Evolutionary conservation across 345 rosid species (phyloP), one percentile per base, ranked within the genome.

Genomic region (Brassica napus): DNA sequence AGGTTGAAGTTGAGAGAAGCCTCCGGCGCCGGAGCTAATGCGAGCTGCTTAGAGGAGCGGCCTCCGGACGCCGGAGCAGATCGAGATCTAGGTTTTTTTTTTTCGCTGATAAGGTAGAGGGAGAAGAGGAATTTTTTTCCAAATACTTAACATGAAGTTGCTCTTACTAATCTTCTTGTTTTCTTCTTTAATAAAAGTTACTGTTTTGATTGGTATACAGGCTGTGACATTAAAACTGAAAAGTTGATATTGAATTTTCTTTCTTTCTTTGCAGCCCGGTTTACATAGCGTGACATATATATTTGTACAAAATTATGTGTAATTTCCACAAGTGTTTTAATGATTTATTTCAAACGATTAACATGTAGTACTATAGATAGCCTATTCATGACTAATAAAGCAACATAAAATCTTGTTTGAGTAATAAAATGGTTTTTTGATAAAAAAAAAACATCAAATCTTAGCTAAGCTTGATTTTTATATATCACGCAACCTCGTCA

Each of bases 311-410:
- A 26, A 26, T 15, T 26, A 2, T 28, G 62, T 37, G 3, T 55
- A 3, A 14, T 26, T 10, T 75, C 12, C 68, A 65, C 60, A 37
- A 28, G 30, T 70, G 44, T 63, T 26, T 16, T 24, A 6, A 14
- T 1, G 2, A n/a, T 63, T 6, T 31, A 26, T 24, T 69, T 49
- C 39, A 24, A 49, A 24, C 66, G 2, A 49, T 24, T 34, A 24
- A 23, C 4, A 63, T 16, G 32, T 65, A 69, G 55, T 9, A 49
- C 18, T n/a, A 70, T 24, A 62, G 35, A 28, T 76, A n/a, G 21
- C 66, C 28, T 63, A 52, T 37, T 11, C 59, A 52, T 8, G 42
- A 77, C 69, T 49, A 52, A 69, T 52, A 3, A 70, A 77, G 69
- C 49, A 72, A 72, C 72, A 55, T 77, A 65, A 54, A 64, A 52